A percentile compares a stretch with the other conserved stretches of the same genome.
Evolutionary conservation across 139 green algal genomes (phyloP).

Genomic region (Nannochloris sp.): DNA sequence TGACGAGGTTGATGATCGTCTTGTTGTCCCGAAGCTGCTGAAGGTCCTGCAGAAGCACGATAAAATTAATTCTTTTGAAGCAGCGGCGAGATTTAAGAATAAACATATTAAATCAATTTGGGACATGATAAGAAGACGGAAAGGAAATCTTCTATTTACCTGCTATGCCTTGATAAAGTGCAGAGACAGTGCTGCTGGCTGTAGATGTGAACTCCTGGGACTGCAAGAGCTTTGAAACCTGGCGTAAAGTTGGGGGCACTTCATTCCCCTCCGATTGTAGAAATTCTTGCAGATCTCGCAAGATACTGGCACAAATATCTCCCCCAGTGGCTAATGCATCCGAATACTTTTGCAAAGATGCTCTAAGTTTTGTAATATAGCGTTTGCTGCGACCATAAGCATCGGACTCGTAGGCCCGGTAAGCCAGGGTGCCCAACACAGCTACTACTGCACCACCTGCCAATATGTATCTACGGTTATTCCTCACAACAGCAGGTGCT

Average conservation of each 20-base stretch:
- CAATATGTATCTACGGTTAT: no score
- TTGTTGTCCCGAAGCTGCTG: no score
- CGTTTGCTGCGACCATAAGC: background rate
- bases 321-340: conserved; percentile 29
- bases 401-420: conserved; percentile 30
- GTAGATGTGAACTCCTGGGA: conserved; percentile 15
- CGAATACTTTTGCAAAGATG: conserved; percentile 23
- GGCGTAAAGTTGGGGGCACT: conserved; percentile 29
- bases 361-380: conserved; percentile 9
- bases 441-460: background rate
- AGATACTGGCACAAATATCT: conserved; percentile 14
- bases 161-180: conserved; percentile 13
- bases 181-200: conserved; percentile 5
- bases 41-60: no score
- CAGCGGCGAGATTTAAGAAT: background rate
- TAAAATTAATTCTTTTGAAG: background rate
- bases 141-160: background rate
- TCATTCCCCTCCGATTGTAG: conserved; percentile 26
- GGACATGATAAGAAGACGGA: background rate
- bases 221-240: conserved; percentile 36
- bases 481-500: no score
- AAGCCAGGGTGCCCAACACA: background rate
- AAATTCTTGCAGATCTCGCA: conserved; percentile 29
- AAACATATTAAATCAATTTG: background rate
- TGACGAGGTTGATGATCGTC: background rate